A percentile compares a stretch with the other conserved stretches of the same genome.
Conservation (phyloP, 139 green algal species). For the Chara braunii region DNA sequence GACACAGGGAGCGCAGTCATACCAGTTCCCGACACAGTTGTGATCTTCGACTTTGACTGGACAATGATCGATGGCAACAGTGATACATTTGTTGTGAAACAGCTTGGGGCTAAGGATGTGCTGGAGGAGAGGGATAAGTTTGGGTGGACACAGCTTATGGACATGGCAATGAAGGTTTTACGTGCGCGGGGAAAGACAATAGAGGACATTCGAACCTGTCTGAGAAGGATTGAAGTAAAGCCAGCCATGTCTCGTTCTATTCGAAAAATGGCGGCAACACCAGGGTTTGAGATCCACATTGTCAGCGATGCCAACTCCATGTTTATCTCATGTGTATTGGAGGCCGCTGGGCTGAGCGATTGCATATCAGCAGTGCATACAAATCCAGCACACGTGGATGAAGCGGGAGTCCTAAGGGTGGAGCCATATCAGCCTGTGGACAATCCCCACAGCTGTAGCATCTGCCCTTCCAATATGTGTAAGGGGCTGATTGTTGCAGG, state of each 20-base stretch:
- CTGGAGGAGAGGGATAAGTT: constrained; percentile 3
- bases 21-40: too few relatives aligned
- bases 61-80: constrained; percentile 47
- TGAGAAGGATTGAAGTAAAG: not conserved
- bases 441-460: constrained; percentile 5
- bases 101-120: constrained; percentile 9
- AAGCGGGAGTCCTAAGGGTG: not conserved
- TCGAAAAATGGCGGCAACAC: not conserved
- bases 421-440: not conserved
- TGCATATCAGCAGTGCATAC: constrained; percentile 17
- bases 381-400: constrained; percentile 12
- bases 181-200: not conserved
- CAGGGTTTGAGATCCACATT: constrained; percentile 16
- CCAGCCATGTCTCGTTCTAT: constrained; percentile 8
- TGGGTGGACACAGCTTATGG: constrained; percentile 18
- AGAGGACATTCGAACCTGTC: constrained; percentile 1
- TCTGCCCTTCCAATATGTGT: constrained; percentile 23
- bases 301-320: constrained; percentile 27
- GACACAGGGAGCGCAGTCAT: too few relatives aligned
- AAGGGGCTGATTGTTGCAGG: constrained; percentile 22
- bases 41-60: constrained; percentile 48
- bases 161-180: constrained; percentile 8
- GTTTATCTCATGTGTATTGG: constrained; percentile 23
- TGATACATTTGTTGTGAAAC: constrained; percentile 45
- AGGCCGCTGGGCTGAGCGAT: not conserved